Conservation (phyloP, 441 rosid genomes). For the Arabidopsis hybrid region DNA sequence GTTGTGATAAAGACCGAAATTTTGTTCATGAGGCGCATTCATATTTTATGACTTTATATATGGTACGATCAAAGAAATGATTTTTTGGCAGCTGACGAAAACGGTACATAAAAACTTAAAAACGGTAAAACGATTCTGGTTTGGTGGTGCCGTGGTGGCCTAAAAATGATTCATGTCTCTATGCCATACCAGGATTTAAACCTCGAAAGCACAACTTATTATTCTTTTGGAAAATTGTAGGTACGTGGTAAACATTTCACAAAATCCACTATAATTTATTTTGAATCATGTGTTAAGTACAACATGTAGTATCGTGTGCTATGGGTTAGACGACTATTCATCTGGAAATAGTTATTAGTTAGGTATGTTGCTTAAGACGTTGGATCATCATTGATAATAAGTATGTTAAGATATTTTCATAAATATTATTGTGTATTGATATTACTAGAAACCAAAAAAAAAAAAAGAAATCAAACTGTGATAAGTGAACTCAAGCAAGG, state of each 20-base stretch:
- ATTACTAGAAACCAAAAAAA: background rate
- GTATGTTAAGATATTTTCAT: background rate
- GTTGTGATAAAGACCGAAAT: conserved; percentile 24
- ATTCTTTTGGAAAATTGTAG: background rate
- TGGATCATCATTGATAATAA: conserved; percentile 1
- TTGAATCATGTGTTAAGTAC: background rate
- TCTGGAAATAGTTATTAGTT: background rate
- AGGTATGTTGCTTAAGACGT: background rate
- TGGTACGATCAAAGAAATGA: background rate
- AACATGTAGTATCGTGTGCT: background rate
- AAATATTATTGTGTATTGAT: background rate
- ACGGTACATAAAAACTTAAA: too few relatives aligned
- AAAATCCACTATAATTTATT: background rate
- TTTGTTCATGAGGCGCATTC: conserved; percentile 22
- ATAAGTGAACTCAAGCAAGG: background rate
- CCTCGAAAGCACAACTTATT: background rate
- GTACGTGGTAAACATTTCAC: background rate
- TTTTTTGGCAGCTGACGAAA: background rate
- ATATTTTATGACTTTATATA: conserved; percentile 4
- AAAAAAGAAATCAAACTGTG: background rate
- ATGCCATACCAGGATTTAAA: background rate
- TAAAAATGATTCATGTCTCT: background rate
- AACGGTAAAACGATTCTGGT: background rate
- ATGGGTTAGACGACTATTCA: background rate
- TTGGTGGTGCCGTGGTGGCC: background rate